These are phyloP conservation scores for Ophiostoma populinum DNA, from an alignment of 2,329 filamentous ascomycete genomes.

Conservation along the genomic window DNA sequence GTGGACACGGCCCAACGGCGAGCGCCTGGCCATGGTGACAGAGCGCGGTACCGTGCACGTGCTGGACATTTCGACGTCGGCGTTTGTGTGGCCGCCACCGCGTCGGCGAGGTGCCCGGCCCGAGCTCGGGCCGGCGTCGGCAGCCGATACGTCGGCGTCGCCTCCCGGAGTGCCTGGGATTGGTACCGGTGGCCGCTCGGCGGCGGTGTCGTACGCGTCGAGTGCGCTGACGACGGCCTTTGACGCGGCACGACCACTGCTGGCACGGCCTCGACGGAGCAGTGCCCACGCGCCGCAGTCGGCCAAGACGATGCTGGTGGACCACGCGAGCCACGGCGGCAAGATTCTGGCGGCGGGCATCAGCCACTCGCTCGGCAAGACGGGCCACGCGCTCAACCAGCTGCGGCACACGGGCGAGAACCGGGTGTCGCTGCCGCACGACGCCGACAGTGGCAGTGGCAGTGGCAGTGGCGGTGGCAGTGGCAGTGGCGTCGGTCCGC, in stretches of 20 bases:
- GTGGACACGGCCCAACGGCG: slow-evolving; percentile 69
- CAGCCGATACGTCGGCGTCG: too few species aligned
- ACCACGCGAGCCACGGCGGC: slow-evolving; percentile 50
- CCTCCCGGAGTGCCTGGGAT: too few species aligned
- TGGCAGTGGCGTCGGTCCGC: too few species aligned
- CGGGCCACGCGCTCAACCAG: slow-evolving; percentile 50
- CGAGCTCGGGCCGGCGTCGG: too few species aligned
- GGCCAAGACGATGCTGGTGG: slow-evolving; percentile 30
- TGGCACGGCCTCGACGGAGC: slow-evolving; percentile 35
- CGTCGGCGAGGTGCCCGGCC: slow-evolving; percentile 28
- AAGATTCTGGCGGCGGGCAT: slow-evolving; percentile 58
- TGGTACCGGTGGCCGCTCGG: too few species aligned
- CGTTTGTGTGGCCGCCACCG: slow-evolving; percentile 75
- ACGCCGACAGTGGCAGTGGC: too few species aligned
- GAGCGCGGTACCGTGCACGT: slow-evolving; percentile 92
- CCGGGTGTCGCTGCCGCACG: slow-evolving; percentile 48
- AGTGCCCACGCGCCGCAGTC: slow-evolving; percentile 24
- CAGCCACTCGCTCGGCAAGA: slow-evolving; percentile 56
- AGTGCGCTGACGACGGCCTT: slow-evolving; percentile 54
- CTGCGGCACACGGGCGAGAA: slow-evolving; percentile 62
- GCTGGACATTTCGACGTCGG: slow-evolving; percentile 66
- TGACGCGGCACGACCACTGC: slow-evolving; percentile 45
- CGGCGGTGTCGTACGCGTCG: slow-evolving; percentile 51
- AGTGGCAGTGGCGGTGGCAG: too few species aligned
- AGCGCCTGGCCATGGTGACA: slow-evolving; percentile 76